Evolutionary conservation across 768 basidiomycete genomes (phyloP).

Genomic region (Mycena polygramma): DNA sequence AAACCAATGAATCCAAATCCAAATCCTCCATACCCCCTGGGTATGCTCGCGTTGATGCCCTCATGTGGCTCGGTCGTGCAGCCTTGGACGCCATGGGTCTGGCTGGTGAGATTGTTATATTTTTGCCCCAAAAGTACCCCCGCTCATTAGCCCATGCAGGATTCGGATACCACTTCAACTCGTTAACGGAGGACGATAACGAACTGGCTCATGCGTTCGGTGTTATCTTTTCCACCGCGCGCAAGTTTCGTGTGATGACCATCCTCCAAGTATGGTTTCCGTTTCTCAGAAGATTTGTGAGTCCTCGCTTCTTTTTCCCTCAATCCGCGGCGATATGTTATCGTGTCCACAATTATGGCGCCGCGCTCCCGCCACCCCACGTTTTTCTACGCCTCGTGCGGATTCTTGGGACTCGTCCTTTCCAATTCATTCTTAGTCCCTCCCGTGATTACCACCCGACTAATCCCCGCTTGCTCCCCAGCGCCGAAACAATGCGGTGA

Average conservation of each 20-base stretch:
- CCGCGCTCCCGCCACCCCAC: constrained; percentile 7
- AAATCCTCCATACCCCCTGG: constrained; percentile 18
- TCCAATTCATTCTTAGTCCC: constrained; percentile 1
- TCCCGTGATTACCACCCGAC: constrained; percentile 18
- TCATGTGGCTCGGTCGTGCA: constrained; percentile 67
- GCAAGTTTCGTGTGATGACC: constrained; percentile 64
- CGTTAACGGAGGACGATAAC: constrained; percentile 61
- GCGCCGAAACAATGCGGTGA: constrained; percentile 60
- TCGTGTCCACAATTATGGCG: neutral
- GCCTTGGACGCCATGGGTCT: constrained; percentile 78
- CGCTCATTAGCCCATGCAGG: constrained; percentile 47
- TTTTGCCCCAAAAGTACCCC: neutral
- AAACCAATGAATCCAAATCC: constrained; percentile 34
- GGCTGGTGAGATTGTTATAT: constrained; percentile 57
- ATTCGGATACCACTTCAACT: constrained; percentile 72
- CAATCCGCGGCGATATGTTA: constrained; percentile 31
- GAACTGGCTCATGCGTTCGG: constrained; percentile 69
- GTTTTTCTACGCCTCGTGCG: constrained; percentile 16
- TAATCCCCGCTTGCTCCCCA: constrained; percentile 41
- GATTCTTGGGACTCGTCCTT: neutral
- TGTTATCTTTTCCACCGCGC: constrained; percentile 66
- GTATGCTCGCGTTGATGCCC: constrained; percentile 60
- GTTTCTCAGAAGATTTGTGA: constrained; percentile 64
- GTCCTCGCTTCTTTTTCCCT: constrained; percentile 40
- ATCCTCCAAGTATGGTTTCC: constrained; percentile 73